phyloP scores from a whole-genome alignment of 164 flowering plant genomes.

The Chloranthus sessilifolius region DNA sequence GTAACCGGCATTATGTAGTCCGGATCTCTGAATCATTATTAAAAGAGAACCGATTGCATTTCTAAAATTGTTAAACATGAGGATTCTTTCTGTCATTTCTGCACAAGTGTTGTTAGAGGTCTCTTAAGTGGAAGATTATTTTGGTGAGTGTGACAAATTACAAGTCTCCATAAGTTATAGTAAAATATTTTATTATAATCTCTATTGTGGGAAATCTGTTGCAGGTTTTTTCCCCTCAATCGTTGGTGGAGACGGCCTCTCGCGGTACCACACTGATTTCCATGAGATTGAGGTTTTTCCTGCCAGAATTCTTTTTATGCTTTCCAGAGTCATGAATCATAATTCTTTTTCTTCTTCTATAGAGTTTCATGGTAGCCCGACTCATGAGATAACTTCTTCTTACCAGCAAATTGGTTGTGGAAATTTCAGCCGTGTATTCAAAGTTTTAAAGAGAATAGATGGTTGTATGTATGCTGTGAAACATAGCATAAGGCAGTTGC shows the following conservation, averaged over 20 bases:
- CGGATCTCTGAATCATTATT: no score
- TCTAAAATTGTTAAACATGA: no score
- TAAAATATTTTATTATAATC: no score
- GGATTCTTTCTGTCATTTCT: no score
- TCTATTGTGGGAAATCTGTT: no score
- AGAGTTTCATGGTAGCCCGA: background rate
- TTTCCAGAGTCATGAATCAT: background rate
- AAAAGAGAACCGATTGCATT: no score
- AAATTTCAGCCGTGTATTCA: slow-evolving; percentile 82
- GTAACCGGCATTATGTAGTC: no score
- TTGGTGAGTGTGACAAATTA: no score
- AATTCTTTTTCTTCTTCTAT: background rate
- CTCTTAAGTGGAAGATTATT: no score
- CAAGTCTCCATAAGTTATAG: no score
- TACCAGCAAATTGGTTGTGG: slow-evolving; percentile 90
- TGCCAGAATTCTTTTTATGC: background rate
- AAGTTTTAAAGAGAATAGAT: slow-evolving; percentile 87
- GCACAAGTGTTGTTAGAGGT: no score
- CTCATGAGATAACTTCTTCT: no score
- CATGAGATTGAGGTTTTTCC: slow-evolving; percentile 78
- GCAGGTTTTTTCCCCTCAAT: slow-evolving; percentile 47
- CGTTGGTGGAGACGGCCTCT: slow-evolving; percentile 69
- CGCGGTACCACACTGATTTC: slow-evolving; percentile 84
- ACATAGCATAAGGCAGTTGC: slow-evolving; percentile 53
- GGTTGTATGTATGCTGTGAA: slow-evolving; percentile 98